Conservation (phyloP, 2,329 filamentous ascomycete genomes). For the Rhexocercosporidium sp. region DNA sequence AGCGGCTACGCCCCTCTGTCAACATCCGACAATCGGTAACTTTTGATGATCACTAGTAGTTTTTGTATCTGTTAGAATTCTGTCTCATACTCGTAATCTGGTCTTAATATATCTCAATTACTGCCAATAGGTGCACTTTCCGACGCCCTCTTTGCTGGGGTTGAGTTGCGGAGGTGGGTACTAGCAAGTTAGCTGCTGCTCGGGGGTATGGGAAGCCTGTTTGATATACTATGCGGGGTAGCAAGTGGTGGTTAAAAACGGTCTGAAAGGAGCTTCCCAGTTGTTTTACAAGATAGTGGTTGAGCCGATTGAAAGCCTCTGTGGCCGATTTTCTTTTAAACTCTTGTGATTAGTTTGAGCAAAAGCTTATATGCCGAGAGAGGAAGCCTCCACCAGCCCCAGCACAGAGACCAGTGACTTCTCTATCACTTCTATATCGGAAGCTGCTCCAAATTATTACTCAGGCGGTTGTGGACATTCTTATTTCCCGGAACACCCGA, state of each 20-base stretch:
- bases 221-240: background rate
- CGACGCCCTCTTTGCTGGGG: background rate
- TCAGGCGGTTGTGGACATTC: background rate
- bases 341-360: background rate
- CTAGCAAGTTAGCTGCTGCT: background rate
- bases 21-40: background rate
- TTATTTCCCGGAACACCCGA: background rate
- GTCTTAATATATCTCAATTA: background rate
- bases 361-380: background rate
- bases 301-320: background rate
- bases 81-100: background rate
- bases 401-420: background rate
- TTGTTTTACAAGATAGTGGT: background rate
- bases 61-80: background rate
- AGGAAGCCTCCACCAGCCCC: background rate
- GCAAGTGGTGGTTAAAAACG: background rate
- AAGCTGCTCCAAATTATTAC: background rate
- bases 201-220: background rate
- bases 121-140: background rate
- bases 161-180: background rate
- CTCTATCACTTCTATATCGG: background rate
- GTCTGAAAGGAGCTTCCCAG: background rate
- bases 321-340: too few species aligned
- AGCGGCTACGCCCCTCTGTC: background rate
- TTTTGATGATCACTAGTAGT: background rate